Conservation (phyloP, 2,329 filamentous ascomycete species). For the Exophiala lecanii-corni region DNA sequence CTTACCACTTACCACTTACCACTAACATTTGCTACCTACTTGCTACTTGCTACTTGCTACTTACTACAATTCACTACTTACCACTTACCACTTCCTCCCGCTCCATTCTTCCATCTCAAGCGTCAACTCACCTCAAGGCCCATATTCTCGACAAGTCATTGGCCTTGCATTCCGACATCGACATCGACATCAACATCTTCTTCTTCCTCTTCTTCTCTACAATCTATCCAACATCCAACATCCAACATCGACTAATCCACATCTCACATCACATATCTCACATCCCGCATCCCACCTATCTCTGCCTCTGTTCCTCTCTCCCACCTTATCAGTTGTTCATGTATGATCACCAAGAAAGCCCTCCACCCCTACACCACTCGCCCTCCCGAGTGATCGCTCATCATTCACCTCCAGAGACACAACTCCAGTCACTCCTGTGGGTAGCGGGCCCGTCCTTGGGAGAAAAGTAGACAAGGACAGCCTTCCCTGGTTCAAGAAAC, state of each 20-base stretch:
- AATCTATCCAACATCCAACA: not conserved
- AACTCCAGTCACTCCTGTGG: slow-evolving; percentile 46
- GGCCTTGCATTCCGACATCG: too few relatives aligned
- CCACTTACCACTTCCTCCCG: too few relatives aligned
- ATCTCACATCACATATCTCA: slow-evolving; percentile 3
- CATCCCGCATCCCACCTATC: slow-evolving; percentile 18
- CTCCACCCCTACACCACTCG: slow-evolving; percentile 50
- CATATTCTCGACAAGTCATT: too few relatives aligned
- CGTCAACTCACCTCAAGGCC: too few relatives aligned
- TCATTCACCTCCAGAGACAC: slow-evolving; percentile 49
- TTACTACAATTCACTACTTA: too few relatives aligned
- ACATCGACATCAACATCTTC: not conserved
- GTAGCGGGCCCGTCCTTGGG: slow-evolving; percentile 40
- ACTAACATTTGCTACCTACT: too few relatives aligned
- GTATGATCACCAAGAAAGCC: slow-evolving; percentile 50
- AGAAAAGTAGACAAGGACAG: slow-evolving; percentile 39
- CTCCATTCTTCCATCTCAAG: too few relatives aligned
- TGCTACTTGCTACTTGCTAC: too few relatives aligned
- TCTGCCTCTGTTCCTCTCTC: not conserved
- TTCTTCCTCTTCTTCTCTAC: not conserved
- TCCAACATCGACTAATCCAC: slow-evolving; percentile 1
- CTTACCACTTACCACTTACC: too few relatives aligned
- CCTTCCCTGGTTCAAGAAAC: slow-evolving; percentile 44
- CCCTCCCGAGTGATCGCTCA: slow-evolving; percentile 44
- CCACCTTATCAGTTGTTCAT: slow-evolving; percentile 31